phyloP scores from a whole-genome alignment of 768 basidiomycete genomes.

The Pisolithus orientalis region DNA sequence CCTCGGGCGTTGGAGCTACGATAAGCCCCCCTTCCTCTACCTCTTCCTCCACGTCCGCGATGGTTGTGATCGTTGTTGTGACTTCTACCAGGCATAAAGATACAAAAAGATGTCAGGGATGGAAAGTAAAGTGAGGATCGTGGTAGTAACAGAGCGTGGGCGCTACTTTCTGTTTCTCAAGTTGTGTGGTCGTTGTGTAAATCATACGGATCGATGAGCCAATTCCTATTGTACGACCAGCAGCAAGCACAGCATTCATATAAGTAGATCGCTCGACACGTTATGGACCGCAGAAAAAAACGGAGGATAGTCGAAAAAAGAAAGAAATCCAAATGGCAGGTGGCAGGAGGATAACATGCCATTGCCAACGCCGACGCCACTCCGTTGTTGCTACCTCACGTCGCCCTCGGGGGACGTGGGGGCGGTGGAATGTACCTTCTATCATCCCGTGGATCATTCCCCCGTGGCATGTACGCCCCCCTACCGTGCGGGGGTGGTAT shows the following conservation, averaged over 20 bases:
- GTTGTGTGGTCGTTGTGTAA: no score
- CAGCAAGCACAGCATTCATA: no score
- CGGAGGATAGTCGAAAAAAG: no score
- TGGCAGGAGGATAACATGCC: no score
- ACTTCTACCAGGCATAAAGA: neutral
- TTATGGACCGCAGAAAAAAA: no score
- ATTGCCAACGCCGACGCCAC: no score
- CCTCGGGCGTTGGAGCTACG: neutral
- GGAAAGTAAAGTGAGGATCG: neutral
- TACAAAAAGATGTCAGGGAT: neutral
- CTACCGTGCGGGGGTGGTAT: slow-evolving; percentile 16
- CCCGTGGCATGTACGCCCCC: slow-evolving; percentile 4
- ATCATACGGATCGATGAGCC: no score
- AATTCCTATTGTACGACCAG: no score
- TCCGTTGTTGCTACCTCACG: neutral
- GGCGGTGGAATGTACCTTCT: slow-evolving; percentile 32
- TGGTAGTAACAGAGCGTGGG: neutral
- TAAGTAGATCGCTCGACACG: no score
- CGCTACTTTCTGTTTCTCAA: no score
- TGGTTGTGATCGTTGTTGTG: slow-evolving; percentile 6
- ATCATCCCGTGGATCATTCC: slow-evolving; percentile 29
- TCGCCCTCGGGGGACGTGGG: slow-evolving; percentile 10
- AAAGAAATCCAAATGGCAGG: no score
- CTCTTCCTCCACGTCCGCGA: slow-evolving; percentile 21
- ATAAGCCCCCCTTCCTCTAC: slow-evolving; percentile 15